phyloP scores from a whole-genome alignment of 768 basidiomycete genomes.

The Boletus rubescentipes region DNA sequence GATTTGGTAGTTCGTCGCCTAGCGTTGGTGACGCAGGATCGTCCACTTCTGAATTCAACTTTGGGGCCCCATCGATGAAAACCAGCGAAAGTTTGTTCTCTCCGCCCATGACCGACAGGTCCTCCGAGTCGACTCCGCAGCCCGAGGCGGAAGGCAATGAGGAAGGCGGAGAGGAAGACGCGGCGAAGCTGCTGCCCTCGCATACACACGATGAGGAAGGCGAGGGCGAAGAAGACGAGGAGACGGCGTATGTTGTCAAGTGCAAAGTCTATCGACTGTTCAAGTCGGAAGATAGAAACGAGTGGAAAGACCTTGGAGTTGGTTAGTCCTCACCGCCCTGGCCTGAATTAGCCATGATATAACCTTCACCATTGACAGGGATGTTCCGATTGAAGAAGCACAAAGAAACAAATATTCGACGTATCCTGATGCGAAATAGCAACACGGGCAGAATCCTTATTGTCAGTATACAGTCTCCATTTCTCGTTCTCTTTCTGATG shows the following conservation, averaged over 20 bases:
- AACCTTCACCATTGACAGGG: constrained; percentile 39
- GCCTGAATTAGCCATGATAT: not conserved
- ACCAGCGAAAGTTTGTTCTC: constrained; percentile 25
- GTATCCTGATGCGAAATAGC: constrained; percentile 70
- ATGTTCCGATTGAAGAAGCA: constrained; percentile 73
- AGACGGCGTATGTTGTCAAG: constrained; percentile 56
- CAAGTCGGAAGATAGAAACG: constrained; percentile 45
- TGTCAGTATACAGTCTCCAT: constrained; percentile 43
- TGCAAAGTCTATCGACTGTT: constrained; percentile 63
- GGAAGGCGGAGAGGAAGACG: constrained; percentile 33
- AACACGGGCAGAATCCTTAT: constrained; percentile 73
- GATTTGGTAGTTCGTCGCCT: constrained; percentile 34
- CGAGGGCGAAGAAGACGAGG: constrained; percentile 80
- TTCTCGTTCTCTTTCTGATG: not conserved
- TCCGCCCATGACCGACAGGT: constrained; percentile 28
- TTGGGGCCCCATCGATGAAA: constrained; percentile 24
- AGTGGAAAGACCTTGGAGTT: constrained; percentile 68
- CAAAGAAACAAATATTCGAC: constrained; percentile 55
- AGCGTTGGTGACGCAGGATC: constrained; percentile 19
- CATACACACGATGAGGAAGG: constrained; percentile 65
- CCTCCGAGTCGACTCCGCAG: constrained; percentile 31
- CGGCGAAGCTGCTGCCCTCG: constrained; percentile 19
- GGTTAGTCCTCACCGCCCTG: constrained; percentile 43
- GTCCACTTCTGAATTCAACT: constrained; percentile 22
- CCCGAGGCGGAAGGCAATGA: constrained; percentile 24